phyloP scores from a whole-genome alignment of 2,329 filamentous ascomycete genomes.

The Akanthomyces uredinophilus region DNA sequence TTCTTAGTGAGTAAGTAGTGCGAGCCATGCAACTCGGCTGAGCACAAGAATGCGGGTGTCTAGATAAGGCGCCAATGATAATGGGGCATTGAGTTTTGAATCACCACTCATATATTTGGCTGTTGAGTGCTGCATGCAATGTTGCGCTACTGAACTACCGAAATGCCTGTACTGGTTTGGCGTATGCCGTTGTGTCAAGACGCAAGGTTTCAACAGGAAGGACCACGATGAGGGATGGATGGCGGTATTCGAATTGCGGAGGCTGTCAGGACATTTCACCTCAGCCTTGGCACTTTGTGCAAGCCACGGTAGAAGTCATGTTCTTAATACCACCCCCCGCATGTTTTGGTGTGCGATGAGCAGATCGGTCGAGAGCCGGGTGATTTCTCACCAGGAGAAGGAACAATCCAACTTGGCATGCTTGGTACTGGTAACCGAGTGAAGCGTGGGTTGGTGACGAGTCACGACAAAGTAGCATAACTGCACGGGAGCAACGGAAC shows the following conservation, averaged over 20 bases:
- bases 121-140: neutral
- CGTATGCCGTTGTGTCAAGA: neutral
- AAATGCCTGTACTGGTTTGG: neutral
- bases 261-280: neutral
- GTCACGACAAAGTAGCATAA: neutral
- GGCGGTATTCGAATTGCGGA: neutral
- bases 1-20: neutral
- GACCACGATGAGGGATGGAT: neutral
- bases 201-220: neutral
- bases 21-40: conserved; percentile 1
- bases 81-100: neutral
- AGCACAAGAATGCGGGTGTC: conserved; percentile 11
- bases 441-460: neutral
- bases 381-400: neutral
- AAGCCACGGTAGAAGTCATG: neutral
- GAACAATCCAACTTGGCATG: neutral
- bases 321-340: neutral
- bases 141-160: neutral
- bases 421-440: neutral
- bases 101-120: neutral
- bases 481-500: conserved; percentile 9
- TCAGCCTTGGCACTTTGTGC: neutral
- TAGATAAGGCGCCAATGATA: neutral
- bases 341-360: neutral
- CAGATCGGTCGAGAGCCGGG: neutral